Evolutionary conservation across 2,329 filamentous ascomycete species (phyloP).

Genomic region (Aspergillus caelatus): DNA sequence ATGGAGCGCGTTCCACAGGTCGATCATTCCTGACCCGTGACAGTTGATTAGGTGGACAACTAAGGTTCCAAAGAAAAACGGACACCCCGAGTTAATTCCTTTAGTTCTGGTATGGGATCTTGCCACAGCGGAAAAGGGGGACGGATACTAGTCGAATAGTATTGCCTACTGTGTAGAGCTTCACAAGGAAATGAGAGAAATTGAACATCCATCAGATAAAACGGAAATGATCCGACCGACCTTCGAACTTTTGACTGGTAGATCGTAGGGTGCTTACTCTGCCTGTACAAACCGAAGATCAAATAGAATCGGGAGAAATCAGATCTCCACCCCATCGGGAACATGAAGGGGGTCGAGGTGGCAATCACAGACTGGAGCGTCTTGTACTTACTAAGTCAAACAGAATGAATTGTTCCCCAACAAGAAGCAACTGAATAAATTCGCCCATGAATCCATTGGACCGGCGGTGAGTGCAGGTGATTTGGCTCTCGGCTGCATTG

Average conservation of each 20-base stretch:
- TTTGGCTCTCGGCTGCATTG: slow-evolving; percentile 23
- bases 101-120: slow-evolving; percentile 1
- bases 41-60: slow-evolving; percentile 1
- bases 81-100: background rate
- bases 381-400: background rate
- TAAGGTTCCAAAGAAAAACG: background rate
- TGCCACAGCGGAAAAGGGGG: slow-evolving; percentile 8
- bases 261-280: background rate
- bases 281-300: background rate
- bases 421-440: background rate
- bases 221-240: background rate
- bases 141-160: background rate
- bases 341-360: background rate
- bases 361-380: background rate
- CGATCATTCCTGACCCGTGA: slow-evolving; percentile 14
- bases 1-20: slow-evolving; percentile 17
- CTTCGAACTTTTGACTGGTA: background rate
- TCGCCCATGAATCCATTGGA: slow-evolving; percentile 1
- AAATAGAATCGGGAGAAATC: slow-evolving; percentile 1
- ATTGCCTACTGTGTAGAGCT: background rate
- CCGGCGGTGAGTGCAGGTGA: slow-evolving; percentile 25
- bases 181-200: background rate
- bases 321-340: slow-evolving; percentile 1
- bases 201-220: background rate
- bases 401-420: slow-evolving; percentile 1